A percentile compares a stretch with the other conserved stretches of the same genome.
Evolutionary conservation across 805 yeast genomes (phyloP).

Genomic region (baker's yeast (Saccharomyces cerevisiae)): DNA sequence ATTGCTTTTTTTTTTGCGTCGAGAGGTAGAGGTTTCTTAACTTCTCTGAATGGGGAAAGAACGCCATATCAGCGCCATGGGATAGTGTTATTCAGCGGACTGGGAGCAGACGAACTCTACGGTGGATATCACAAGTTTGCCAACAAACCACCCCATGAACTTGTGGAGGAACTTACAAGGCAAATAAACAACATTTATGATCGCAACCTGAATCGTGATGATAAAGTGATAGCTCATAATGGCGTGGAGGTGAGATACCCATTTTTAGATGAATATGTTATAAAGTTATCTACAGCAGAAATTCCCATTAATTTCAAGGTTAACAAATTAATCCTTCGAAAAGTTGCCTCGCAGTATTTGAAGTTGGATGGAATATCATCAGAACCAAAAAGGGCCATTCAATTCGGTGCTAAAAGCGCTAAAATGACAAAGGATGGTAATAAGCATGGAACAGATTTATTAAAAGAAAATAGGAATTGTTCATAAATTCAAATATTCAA

Average conservation of each 20-base stretch:
- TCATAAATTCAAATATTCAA: constrained; percentile 26
- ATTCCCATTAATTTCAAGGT: constrained; percentile 44
- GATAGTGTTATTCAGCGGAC: constrained; percentile 76
- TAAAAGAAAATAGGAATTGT: constrained; percentile 6
- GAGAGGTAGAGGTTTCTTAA: constrained; percentile 39
- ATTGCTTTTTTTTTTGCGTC: constrained; percentile 92
- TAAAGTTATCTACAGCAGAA: constrained; percentile 38
- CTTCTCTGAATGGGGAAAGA: constrained; percentile 4
- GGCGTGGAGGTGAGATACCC: constrained; percentile 90
- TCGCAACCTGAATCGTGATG: constrained; percentile 86
- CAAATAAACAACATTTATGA: constrained; percentile 71
- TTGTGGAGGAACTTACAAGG: constrained; percentile 51
- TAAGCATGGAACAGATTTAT: constrained; percentile 63
- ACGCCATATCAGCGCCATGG: constrained; percentile 43
- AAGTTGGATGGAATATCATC: constrained; percentile 48
- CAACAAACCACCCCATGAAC: constrained; percentile 34
- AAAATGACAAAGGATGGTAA: constrained; percentile 77
- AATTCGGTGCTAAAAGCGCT: constrained; percentile 93
- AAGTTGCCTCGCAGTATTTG: constrained; percentile 43
- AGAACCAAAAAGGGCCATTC: constrained; percentile 90
- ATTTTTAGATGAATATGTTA: constrained; percentile 57
- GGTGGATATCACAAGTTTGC: constrained; percentile 91
- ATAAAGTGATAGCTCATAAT: constrained; percentile 75
- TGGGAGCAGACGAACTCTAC: constrained; percentile 95
- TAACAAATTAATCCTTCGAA: constrained; percentile 53